Base-by-base conservation (phyloP, 2,329 filamentous ascomycete genomes). In the Fusarium compactum region DNA sequence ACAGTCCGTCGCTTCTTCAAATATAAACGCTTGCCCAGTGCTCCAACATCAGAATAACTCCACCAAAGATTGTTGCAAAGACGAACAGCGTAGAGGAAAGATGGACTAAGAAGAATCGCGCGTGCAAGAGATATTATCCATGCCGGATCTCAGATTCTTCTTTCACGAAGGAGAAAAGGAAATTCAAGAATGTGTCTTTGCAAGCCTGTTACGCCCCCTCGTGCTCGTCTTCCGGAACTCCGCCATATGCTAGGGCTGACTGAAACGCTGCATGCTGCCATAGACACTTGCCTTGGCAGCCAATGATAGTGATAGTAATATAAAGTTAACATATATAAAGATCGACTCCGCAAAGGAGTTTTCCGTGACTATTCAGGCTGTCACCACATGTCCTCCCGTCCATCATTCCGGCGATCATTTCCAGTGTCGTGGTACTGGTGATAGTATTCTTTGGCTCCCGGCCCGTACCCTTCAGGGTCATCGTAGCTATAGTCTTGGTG, bases 311-410 rank as follows among this genome's bases (percentile, higher is more conserved):
- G 58, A 55, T 65, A 54, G 69, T 68, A 55, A 69, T 67, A 51
- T 62, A 58, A 60, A 61, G 69, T 64, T 65, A 71, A 69, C 72
- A 71, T 69, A 69, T 71, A 72, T 67, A 66, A 65, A 45, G 69
- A 68, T 55, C 52, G 58, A 47, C 32, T 68, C 54, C 63, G 64
- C 51, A 62, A 60, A 46, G 58, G 59, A 66, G 57, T 50, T 54
- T 59, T 47, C 29, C 52, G 40, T 27, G 27, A 46, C 38, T 62
- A 48, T 45, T 50, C 52, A 14, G 62, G 29, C 51, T 54, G 52
- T 83, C 72, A 85, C 83, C 83, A 85, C 81, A 84, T 84, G 57
- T 81, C 79, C 62, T 83, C 80, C 27, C 77, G 77, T 44, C 76
- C 74, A 56, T 83, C 79, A 51, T 77, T 70, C 16, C 77, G 78